Evolutionary conservation across 192 early-diverging fungal genomes (phyloP).

Genomic region (Coemansia sp.): DNA sequence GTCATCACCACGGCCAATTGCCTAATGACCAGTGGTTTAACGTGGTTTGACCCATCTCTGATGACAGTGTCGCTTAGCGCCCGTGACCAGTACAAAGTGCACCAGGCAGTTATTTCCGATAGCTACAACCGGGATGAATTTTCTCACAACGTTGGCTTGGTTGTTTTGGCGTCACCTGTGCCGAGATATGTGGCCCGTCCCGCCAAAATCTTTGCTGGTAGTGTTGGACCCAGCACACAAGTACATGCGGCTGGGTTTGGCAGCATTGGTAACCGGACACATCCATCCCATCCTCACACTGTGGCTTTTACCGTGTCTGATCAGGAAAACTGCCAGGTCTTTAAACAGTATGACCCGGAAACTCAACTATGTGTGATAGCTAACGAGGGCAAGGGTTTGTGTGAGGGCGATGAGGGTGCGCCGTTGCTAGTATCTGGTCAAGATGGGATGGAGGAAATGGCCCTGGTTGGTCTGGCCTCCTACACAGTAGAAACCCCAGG

Average conservation of each 20-base stretch:
- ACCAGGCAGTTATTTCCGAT: conserved; percentile 8
- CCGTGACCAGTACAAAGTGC: conserved; percentile 3
- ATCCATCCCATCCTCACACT: neutral
- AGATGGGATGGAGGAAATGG: too few relatives aligned
- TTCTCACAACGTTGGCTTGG: conserved; percentile 19
- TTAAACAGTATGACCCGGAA: conserved; percentile 2
- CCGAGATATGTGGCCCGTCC: conserved; percentile 6
- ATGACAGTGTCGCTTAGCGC: conserved; percentile 12
- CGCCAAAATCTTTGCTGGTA: conserved; percentile 4
- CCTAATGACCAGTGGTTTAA: conserved; percentile 5
- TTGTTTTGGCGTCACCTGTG: conserved; percentile 12
- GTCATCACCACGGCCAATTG: conserved; percentile 36
- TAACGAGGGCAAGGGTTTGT: neutral
- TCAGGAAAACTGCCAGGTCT: neutral
- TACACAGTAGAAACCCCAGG: conserved; percentile 1
- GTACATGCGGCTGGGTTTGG: conserved; percentile 13
- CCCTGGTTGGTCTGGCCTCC: conserved; percentile 16
- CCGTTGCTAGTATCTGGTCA: conserved; percentile 16
- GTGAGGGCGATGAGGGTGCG: conserved; percentile 20
- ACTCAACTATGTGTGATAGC: conserved; percentile 16
- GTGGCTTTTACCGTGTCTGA: neutral
- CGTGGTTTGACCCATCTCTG: conserved; percentile 10
- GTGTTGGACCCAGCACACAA: neutral
- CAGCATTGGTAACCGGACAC: neutral
- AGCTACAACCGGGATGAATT: conserved; percentile 1